Base-by-base conservation (phyloP, 805 yeast species). In the Candida nonsorbophila region DNA sequence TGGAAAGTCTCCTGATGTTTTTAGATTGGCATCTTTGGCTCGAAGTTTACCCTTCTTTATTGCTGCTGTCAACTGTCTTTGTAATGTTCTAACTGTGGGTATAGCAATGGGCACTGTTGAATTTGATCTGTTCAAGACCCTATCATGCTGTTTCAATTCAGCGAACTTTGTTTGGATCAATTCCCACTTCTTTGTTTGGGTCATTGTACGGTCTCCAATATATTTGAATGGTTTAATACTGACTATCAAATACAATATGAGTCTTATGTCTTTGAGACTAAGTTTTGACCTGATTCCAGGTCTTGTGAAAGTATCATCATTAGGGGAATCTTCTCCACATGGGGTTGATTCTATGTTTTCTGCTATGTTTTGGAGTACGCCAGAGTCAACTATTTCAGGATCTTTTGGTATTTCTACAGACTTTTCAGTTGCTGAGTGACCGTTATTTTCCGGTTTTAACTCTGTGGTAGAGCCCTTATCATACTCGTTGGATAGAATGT, bases 31-130 rank as follows among this genome's bases (percentile, higher is more conserved):
- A 18, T 29, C 23, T 3, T 14, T 25, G 20, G 27, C 23, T 11
- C 36, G 18, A 5, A 19, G 16, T 16, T 23, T 24, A 10, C 59
- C 61, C 33, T 53, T 57, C 31, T 44, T 48, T 14, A 58, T 37
- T 6, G 65, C 63, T 4, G 49, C 33, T 11, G 60, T 49, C 22
- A 58, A 37, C 25, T 58, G 63, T 12, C 65, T 38, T 34, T 58
- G 65, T 30, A 58, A 42, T 0, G 65, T 58, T 20, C 65, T 37
- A n/a, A 58, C 52, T 3, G 65, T 57, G 18, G 63, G 63, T 5
- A 53, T 47, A 7, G 47, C 35, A 6, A 11, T 33, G 11, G 20
- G 25, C 27, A 11, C 20, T 21, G 28, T 26, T 4, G 5, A 16
- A 16, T 18, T 23, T 3, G 24, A 5, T 21, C 10, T 18, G 10